phyloP scores from a whole-genome alignment of 2,329 filamentous ascomycete species.

The Curvularia lunata region DNA sequence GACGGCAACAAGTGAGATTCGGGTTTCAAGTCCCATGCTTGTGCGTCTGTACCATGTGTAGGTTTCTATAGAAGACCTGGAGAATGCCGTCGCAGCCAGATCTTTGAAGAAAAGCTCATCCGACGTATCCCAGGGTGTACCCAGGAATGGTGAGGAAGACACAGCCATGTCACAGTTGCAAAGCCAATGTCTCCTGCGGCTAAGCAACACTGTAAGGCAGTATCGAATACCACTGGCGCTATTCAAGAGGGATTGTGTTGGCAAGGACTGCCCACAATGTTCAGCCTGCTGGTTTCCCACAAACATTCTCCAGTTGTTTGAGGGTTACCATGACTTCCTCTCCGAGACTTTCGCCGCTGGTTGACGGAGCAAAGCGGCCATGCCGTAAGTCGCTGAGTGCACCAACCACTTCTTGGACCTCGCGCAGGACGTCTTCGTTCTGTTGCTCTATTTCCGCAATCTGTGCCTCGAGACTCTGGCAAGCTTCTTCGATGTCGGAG shows the following conservation, averaged over 20 bases:
- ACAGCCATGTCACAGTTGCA: not conserved
- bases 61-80: not conserved
- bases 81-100: not conserved
- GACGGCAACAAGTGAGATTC: not conserved
- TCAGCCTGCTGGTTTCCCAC: conserved; percentile 47
- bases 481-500: conserved; percentile 72
- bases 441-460: conserved; percentile 70
- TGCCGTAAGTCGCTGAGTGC: conserved; percentile 83
- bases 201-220: not conserved
- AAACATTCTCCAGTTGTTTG: conserved; percentile 67
- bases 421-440: conserved; percentile 64
- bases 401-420: conserved; percentile 70
- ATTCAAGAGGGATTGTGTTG: not conserved
- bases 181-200: not conserved
- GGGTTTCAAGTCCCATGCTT: not conserved
- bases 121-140: not conserved
- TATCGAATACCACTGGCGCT: not conserved
- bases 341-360: conserved; percentile 63
- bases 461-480: conserved; percentile 69
- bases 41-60: not conserved
- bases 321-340: conserved; percentile 73
- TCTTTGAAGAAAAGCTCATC: not conserved
- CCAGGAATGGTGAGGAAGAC: not conserved
- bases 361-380: conserved; percentile 66
- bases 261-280: not conserved